Evolutionary conservation across 257 asterid genomes (phyloP).

Genomic region (Vinca minor): DNA sequence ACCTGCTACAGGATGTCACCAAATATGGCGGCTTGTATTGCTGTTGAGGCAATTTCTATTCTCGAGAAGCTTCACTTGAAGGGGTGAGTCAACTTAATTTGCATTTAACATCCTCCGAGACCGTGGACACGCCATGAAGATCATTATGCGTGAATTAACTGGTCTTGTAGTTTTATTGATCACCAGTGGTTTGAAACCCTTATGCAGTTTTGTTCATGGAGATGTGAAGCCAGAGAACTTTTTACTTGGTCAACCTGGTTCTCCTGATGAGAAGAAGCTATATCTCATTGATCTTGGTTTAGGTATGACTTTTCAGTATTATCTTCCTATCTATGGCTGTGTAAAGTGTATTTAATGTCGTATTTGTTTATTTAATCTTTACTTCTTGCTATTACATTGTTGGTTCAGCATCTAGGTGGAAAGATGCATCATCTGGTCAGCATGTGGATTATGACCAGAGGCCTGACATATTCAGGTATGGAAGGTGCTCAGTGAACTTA

Average conservation of each 20-base stretch:
- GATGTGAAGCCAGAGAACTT: constrained; percentile 99
- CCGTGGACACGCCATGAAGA: neutral
- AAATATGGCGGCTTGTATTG: constrained; percentile 92
- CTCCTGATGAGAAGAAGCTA: constrained; percentile 83
- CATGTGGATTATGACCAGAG: constrained; percentile 98
- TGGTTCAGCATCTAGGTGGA: constrained; percentile 80
- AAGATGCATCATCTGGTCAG: constrained; percentile 87
- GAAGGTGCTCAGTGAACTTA: constrained; percentile 13
- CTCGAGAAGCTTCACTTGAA: constrained; percentile 88
- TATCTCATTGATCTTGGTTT: constrained; percentile 96
- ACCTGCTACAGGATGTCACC: constrained; percentile 87
- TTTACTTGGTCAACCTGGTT: constrained; percentile 88
- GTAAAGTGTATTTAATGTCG: neutral
- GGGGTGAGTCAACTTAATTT: constrained; percentile 43
- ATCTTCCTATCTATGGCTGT: neutral
- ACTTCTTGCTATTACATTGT: constrained; percentile 4
- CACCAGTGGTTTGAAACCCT: neutral
- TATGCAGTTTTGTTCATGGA: constrained; percentile 88
- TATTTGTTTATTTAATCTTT: neutral
- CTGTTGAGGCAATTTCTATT: constrained; percentile 93
- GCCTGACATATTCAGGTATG: constrained; percentile 96
- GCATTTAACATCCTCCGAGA: neutral
- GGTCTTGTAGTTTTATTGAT: neutral
- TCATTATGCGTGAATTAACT: neutral
- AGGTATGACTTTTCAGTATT: constrained; percentile 40